Conservation (phyloP, 345 rosid species). For the Noccaea bulbosa region DNA sequence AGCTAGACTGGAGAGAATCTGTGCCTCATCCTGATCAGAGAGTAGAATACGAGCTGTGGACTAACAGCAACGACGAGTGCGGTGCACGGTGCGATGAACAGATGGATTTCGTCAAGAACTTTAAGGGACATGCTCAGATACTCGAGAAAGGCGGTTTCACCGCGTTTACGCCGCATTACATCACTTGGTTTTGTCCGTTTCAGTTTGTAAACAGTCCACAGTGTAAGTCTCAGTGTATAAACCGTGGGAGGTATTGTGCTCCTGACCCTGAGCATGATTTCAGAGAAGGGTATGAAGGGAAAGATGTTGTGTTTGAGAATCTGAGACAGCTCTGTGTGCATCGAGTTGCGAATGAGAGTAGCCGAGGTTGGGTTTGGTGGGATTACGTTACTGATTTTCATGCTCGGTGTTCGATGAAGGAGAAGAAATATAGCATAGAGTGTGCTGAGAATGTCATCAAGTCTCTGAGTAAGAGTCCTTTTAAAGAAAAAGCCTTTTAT, state of each 20-base stretch:
- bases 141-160: constrained; percentile 83
- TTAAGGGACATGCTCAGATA: constrained; percentile 92
- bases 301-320: constrained; percentile 94
- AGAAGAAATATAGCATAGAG: constrained; percentile 75
- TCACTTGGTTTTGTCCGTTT: constrained; percentile 89
- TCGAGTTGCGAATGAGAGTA: constrained; percentile 73
- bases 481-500: background rate
- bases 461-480: constrained; percentile 67
- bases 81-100: constrained; percentile 85
- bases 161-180: constrained; percentile 89
- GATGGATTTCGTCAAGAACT: constrained; percentile 83
- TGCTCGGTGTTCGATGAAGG: constrained; percentile 94
- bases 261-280: constrained; percentile 95
- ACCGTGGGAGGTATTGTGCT: constrained; percentile 91
- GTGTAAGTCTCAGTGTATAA: constrained; percentile 97
- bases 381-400: constrained; percentile 94
- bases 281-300: constrained; percentile 83
- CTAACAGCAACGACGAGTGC: constrained; percentile 93
- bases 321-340: constrained; percentile 97
- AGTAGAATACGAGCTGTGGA: constrained; percentile 96
- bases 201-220: constrained; percentile 67
- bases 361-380: constrained; percentile 93
- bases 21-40: constrained; percentile 92
- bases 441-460: constrained; percentile 81
- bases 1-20: constrained; percentile 90